phyloP scores from a whole-genome alignment of 106 monocot species.

The Amphibolis antarctica region DNA sequence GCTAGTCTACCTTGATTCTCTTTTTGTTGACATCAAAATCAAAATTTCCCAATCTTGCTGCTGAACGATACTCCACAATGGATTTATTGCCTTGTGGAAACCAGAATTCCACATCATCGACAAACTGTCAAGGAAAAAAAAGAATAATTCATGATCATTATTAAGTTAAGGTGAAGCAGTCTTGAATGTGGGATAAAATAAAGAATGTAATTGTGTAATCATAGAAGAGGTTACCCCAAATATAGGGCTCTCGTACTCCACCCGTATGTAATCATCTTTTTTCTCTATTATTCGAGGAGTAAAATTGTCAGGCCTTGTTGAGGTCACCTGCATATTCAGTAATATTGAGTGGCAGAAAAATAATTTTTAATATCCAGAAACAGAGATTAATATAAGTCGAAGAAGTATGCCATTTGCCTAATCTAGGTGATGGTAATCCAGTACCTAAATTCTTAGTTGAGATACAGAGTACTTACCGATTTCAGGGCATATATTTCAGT shows the following conservation, averaged over 20 bases:
- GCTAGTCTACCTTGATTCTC: conserved; percentile 48
- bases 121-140: conserved; percentile 28
- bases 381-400: too few relatives aligned
- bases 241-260: conserved; percentile 73
- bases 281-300: conserved; percentile 42
- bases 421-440: too few relatives aligned
- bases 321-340: conserved; percentile 31
- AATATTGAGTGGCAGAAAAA: background rate
- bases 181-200: too few relatives aligned
- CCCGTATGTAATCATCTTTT: conserved; percentile 45
- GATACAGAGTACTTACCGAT: too few relatives aligned
- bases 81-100: conserved; percentile 56
- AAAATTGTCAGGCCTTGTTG: conserved; percentile 45
- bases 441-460: too few relatives aligned
- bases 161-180: too few relatives aligned
- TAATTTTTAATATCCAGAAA: too few relatives aligned
- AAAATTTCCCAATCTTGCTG: conserved; percentile 41
- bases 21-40: conserved; percentile 58
- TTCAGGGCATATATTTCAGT: too few relatives aligned
- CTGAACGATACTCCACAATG: conserved; percentile 55
- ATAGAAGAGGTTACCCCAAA: conserved; percentile 35
- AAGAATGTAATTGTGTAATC: background rate
- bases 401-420: too few relatives aligned
- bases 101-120: conserved; percentile 81
- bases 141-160: background rate